Base-by-base conservation (phyloP, 2,329 filamentous ascomycete species). In the Alternaria ethzedia region DNA sequence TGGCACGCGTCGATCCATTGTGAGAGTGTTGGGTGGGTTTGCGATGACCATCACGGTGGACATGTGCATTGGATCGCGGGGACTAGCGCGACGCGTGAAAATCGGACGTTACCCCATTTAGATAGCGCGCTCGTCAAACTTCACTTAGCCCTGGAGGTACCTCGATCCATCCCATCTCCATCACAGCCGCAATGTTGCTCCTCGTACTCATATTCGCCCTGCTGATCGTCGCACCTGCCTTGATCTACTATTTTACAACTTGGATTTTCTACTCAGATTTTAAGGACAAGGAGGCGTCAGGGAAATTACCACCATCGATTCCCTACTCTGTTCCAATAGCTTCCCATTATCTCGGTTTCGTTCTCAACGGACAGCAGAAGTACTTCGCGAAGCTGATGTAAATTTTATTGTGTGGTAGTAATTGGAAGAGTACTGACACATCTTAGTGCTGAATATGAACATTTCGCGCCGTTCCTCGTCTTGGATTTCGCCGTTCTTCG, bases 331-430 rank as follows among this genome's bases (percentile, higher is more conserved):
- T 75, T 5, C 70, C 71, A 6, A 71, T 68, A 3, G 12, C 73
- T 21, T 75, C 70, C 47, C 70, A 74, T 54, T 57, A 65, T 2
- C 63, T 70, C 30, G 64, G 67, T 10, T 46, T 77, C n/a, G 65
- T 67, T 4, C 63, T 60, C 20, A 45, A 63, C 11, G 72, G 71
- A 23, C 67, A 70, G 9, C 66, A 68, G 10, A 68, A 66, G 26
- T 74, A 71, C 54, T 72, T 76, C 36, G 73, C 70, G 6, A 63
- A 65, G n/a, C 50, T 73, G 21, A 59, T 75, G 74, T 76, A 61
- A 52, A 70, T 7, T 11, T 5, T n/a, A 25, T n/a, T 9, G 26
- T 25, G 6, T 11, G 12, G 9, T 4, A 13, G 13, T 32, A 6
- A 6, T 32, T 32, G 30, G 2, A 20, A 17, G 26, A 13, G 6